These are phyloP conservation scores for Ustilaginoidea virens DNA, from an alignment of 2,329 filamentous ascomycete species.

Conservation along the genomic window DNA sequence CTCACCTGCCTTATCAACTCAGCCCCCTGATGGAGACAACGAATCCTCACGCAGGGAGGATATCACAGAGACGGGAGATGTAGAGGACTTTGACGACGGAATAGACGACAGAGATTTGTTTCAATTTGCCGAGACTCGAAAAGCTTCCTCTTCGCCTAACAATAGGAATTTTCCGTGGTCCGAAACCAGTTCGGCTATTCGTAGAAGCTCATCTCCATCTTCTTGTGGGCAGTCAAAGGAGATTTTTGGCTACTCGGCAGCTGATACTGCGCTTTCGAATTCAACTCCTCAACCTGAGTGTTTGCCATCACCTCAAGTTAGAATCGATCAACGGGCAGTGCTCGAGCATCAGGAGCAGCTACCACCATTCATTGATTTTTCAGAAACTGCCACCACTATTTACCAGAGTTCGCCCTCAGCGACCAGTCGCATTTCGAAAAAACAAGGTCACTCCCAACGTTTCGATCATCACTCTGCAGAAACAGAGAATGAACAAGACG, in stretches of 20 bases:
- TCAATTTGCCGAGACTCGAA: slow-evolving; percentile 6
- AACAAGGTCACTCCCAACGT: slow-evolving; percentile 3
- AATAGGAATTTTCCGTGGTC: slow-evolving; percentile 15
- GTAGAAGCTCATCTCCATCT: slow-evolving; percentile 15
- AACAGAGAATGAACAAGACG: background rate
- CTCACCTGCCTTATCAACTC: slow-evolving; percentile 3
- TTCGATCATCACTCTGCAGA: background rate
- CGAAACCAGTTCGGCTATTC: slow-evolving; percentile 12
- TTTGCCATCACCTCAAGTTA: slow-evolving; percentile 6
- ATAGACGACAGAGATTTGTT: slow-evolving; percentile 12
- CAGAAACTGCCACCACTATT: slow-evolving; percentile 19
- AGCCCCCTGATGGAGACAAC: background rate
- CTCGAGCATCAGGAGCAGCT: background rate
- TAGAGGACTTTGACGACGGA: slow-evolving; percentile 10
- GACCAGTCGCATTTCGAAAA: slow-evolving; percentile 2
- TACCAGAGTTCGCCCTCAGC: slow-evolving; percentile 16
- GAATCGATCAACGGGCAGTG: background rate
- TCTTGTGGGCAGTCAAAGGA: slow-evolving; percentile 5
- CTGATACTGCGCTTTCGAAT: slow-evolving; percentile 14
- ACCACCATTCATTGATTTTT: slow-evolving; percentile 13
- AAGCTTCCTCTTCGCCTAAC: background rate
- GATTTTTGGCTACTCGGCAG: slow-evolving; percentile 11
- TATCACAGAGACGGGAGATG: background rate
- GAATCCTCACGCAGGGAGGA: background rate
- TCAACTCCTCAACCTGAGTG: too few species aligned